phyloP scores from a whole-genome alignment of 2,329 filamentous ascomycete genomes.

The Sporothrix schenckii region DNA sequence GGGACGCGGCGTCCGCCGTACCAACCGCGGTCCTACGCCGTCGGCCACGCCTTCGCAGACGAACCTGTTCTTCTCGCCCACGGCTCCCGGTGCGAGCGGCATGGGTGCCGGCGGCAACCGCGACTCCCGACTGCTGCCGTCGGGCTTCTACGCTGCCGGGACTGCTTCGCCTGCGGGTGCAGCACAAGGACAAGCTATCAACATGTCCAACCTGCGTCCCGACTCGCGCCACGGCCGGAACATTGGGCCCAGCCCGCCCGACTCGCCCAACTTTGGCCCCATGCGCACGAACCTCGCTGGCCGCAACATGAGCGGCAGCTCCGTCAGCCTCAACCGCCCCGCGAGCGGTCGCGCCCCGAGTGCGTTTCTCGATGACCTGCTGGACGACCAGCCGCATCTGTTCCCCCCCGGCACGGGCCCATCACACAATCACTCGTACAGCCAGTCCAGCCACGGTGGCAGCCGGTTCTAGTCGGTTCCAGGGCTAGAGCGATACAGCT shows the following conservation, averaged over 20 bases:
- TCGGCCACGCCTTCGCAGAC: slow-evolving; percentile 64
- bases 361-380: slow-evolving; percentile 85
- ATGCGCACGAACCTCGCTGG: slow-evolving; percentile 43
- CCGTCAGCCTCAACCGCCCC: slow-evolving; percentile 66
- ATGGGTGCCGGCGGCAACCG: slow-evolving; percentile 61
- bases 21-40: slow-evolving; percentile 55
- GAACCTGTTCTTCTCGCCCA: slow-evolving; percentile 93
- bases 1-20: slow-evolving; percentile 57
- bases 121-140: slow-evolving; percentile 79
- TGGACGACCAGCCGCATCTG: slow-evolving; percentile 69
- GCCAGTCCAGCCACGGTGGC: slow-evolving; percentile 38
- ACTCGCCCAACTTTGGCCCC: slow-evolving; percentile 62
- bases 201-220: slow-evolving; percentile 63
- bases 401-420: slow-evolving; percentile 49
- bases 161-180: slow-evolving; percentile 55
- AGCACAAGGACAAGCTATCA: slow-evolving; percentile 58
- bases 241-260: slow-evolving; percentile 61
- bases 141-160: slow-evolving; percentile 83
- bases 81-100: slow-evolving; percentile 71
- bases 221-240: slow-evolving; percentile 57
- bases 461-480: slow-evolving; percentile 32
- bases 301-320: slow-evolving; percentile 63
- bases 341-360: slow-evolving; percentile 77
- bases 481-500: too few relatives aligned
- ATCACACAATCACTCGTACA: slow-evolving; percentile 39